phyloP scores from a whole-genome alignment of 2,329 filamentous ascomycete species.

The Penicillium sp. region DNA sequence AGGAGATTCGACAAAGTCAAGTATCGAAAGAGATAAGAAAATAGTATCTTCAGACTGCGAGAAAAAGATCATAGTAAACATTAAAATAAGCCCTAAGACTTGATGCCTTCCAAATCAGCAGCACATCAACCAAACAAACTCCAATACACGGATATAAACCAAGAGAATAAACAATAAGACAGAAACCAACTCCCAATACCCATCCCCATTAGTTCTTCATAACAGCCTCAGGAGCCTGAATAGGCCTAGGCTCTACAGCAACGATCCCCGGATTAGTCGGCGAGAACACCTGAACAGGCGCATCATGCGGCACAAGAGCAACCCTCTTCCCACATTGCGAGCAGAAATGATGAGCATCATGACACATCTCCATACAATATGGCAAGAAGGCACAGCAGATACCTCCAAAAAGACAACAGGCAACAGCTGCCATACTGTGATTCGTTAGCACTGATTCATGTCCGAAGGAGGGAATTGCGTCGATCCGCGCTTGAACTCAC shows the following conservation, averaged over 20 bases:
- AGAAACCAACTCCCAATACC: background rate
- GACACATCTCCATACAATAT: constrained; percentile 19
- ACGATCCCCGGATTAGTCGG: background rate
- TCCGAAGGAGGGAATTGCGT: no score
- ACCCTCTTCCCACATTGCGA: constrained; percentile 5
- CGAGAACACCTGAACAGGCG: background rate
- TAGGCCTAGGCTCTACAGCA: background rate
- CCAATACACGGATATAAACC: no score
- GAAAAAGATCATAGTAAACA: no score
- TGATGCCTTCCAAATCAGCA: no score
- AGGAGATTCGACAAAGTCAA: no score
- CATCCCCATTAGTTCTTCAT: background rate
- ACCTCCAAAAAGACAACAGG: constrained; percentile 18
- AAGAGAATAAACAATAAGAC: background rate
- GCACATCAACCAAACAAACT: no score
- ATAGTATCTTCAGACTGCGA: no score
- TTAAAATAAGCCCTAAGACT: background rate
- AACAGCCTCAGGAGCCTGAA: background rate
- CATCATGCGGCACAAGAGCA: background rate
- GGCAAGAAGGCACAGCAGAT: constrained; percentile 17
- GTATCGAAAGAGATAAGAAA: no score
- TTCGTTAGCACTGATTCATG: background rate
- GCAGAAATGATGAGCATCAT: constrained; percentile 18
- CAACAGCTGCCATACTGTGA: constrained; percentile 11
- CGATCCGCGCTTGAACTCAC: constrained; percentile 3